Evolutionary conservation across 2,329 filamentous ascomycete species (phyloP).

Genomic region (Phialemonium atrogriseum): DNA sequence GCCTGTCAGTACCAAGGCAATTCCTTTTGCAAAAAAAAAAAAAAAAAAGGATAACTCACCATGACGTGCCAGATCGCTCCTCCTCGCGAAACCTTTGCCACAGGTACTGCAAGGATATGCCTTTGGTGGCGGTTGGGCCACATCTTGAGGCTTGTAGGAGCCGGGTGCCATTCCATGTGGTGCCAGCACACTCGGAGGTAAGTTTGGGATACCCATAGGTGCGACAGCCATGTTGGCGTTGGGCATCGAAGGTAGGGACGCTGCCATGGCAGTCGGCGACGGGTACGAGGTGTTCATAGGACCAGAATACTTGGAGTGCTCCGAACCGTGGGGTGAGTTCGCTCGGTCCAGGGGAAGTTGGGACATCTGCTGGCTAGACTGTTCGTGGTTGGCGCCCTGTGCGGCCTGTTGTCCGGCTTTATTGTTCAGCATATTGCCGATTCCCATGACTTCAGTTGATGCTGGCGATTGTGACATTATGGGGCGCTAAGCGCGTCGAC

Average conservation of each 20-base stretch:
- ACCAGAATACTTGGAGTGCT: constrained; percentile 48
- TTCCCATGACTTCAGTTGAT: constrained; percentile 42
- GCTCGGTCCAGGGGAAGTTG: constrained; percentile 40
- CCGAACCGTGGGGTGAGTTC: constrained; percentile 51
- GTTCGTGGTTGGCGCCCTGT: constrained; percentile 15
- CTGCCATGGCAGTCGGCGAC: constrained; percentile 44
- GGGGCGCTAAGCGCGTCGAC: no score
- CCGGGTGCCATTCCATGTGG: no score
- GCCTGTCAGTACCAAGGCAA: no score
- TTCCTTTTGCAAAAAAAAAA: constrained; percentile 15
- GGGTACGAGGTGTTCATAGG: constrained; percentile 39
- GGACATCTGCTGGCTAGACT: constrained; percentile 14
- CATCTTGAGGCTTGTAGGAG: neutral
- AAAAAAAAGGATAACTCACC: constrained; percentile 49
- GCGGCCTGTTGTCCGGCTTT: constrained; percentile 26
- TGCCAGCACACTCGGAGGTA: no score
- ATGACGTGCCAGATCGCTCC: constrained; percentile 90
- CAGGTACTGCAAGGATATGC: constrained; percentile 87
- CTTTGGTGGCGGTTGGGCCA: constrained; percentile 38
- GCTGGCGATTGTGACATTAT: constrained; percentile 28
- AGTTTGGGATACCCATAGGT: constrained; percentile 32
- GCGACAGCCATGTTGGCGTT: constrained; percentile 28
- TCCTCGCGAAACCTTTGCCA: constrained; percentile 81
- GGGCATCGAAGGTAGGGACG: constrained; percentile 27
- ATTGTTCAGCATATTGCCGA: constrained; percentile 44